These are phyloP conservation scores for Vararia minispora DNA, from an alignment of 768 basidiomycete genomes.

Conservation along the genomic window DNA sequence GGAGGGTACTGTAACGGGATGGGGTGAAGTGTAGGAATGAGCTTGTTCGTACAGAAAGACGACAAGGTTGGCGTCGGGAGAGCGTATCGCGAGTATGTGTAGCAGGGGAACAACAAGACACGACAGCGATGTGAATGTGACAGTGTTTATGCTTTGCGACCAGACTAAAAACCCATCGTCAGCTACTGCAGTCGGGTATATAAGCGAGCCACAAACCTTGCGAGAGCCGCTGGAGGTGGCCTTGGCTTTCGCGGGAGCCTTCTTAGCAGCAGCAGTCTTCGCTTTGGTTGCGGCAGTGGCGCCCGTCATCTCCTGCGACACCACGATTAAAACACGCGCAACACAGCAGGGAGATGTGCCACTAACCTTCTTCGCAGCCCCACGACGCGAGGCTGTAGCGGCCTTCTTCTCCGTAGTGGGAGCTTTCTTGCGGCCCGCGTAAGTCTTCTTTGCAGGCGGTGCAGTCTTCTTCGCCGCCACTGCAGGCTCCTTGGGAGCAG, in stretches of 20 bases:
- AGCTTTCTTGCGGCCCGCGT: slow-evolving; percentile 12
- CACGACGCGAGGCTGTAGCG: slow-evolving; percentile 24
- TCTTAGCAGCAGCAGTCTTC: slow-evolving; percentile 18
- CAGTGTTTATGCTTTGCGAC: too few species aligned
- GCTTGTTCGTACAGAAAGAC: too few species aligned
- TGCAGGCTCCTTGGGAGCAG: slow-evolving; percentile 12
- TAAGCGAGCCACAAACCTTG: too few species aligned
- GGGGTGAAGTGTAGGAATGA: too few species aligned
- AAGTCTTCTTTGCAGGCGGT: slow-evolving; percentile 11
- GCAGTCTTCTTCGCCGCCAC: slow-evolving; percentile 3
- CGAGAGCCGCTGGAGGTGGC: too few species aligned
- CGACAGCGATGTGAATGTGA: too few species aligned
- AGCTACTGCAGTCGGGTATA: too few species aligned
- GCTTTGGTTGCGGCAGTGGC: slow-evolving; percentile 25
- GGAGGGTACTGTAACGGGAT: too few species aligned
- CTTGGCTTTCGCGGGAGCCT: slow-evolving; percentile 18
- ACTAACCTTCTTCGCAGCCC: slow-evolving; percentile 52
- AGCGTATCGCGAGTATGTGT: too few species aligned
- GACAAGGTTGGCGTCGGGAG: too few species aligned
- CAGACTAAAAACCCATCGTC: too few species aligned
- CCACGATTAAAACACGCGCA: slow-evolving; percentile 3
- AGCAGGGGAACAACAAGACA: too few species aligned
- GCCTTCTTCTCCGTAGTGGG: slow-evolving; percentile 9
- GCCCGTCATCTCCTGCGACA: slow-evolving; percentile 40
- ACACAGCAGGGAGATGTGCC: neutral